Base-by-base conservation (phyloP, 2,329 filamentous ascomycete genomes). In the Cercospora nicotianae region DNA sequence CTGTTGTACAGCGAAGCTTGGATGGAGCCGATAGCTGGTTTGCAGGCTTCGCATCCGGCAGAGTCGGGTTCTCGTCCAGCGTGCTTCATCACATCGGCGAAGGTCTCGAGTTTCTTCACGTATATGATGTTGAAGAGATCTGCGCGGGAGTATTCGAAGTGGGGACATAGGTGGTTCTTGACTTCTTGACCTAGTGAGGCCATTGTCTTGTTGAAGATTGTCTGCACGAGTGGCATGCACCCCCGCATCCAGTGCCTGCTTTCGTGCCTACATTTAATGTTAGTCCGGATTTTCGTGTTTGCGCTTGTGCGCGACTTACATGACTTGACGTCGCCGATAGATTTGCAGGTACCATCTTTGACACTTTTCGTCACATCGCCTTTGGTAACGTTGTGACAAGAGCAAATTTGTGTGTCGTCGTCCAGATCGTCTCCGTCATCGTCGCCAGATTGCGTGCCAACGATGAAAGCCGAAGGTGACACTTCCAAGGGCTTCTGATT, bases 201-300 rank as follows among this genome's bases (percentile, higher is more conserved):
- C 91, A 97, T 94, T 31, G 92, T 90, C 77, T 90, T 90, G 84
- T 94, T 95, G 86, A 96, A 96, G 76, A 97, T 96, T 71, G 89
- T 90, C 65, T 92, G 92, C 2, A 96, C 91, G 5, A 97, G 86
- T 5, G 93, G 93, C 87, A 97, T 89, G 77, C 93, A 97, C 7
- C 93, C 93, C 93, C 93, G 75, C 93, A 97, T 2, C 93, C 93
- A 0, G 92, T 96, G 48, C 93, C 93, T 18, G 93, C 93, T 79
- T 97, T 97, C 16, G 93, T 97, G 82, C 55, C 55, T 59, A 36
- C 13, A 16, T 28, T 9, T n/a, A 36, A 7, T 23, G 30, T 59
- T 13, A 59, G 55, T 55, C 12, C 8, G 20, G 12, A 2, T 7
- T 16, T 9, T n/a, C 1, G 13, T 8, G 9, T 28, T 13, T 16